Evolutionary conservation across 495 filamentous ascomycete genomes (phyloP), one percentile per base, ranked within the genome.

Genomic region (Viridothelium virens): DNA sequence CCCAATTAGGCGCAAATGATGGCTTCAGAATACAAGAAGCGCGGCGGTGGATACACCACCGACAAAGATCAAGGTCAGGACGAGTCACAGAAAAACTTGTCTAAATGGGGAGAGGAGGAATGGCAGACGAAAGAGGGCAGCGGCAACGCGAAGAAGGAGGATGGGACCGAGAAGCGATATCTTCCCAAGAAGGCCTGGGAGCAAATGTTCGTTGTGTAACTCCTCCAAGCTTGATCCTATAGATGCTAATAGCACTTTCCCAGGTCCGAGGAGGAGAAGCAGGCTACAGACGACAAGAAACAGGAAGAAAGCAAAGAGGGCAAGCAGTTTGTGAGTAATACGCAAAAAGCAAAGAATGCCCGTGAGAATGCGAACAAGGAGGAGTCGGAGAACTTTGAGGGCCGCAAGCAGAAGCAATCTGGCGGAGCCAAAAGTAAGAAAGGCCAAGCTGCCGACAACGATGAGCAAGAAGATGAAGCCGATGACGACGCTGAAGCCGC

Each of bases 71-170:
- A 76, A 25, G 77, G 71, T 7, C 74, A 82, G 63, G 71, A 77
- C 64, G 66, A 75, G 9, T 73, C 75, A 3, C 79, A 81, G 62
- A 77, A 79, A 65, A 68, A 79, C 59, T 73, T 83, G 1, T 71
- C 65, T 12, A 70, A 81, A 3, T 83, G 81, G 80, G 73, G 70
- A 0, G 72, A 81, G 18, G 80, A 81, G 48, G 78, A 82, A 2
- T 82, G 79, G 79, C 79, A 81, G 71, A 83, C 79, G 0, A 82
- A 82, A 65, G 81, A 82, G 63, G 80, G 80, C 0, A 74, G 72
- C 18, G 80, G 77, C 0, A 73, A 72, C 39, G 80, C 80, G n/a
- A 76, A 76, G 48, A 64, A 79, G 61, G 76, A 72, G 6, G 79
- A 81, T 70, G 80, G 77, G 0, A 79, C 76, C 1, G 68, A 77